Evolutionary conservation across 2,329 filamentous ascomycete genomes (phyloP), one percentile per base, ranked within the genome.

Genomic region (Fusarium burgessii): DNA sequence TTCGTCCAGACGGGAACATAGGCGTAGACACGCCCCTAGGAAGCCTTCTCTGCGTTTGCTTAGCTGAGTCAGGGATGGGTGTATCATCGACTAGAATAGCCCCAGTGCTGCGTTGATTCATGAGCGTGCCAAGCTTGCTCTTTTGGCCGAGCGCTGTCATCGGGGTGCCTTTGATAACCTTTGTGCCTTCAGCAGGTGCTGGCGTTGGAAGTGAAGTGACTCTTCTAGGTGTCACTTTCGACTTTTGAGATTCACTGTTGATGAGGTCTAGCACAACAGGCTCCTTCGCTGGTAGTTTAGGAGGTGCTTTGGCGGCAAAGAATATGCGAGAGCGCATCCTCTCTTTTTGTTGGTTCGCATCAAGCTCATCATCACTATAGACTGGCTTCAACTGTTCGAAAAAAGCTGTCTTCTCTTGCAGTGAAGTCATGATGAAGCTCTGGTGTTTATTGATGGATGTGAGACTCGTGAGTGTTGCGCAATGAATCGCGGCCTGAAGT

Each of bases 351-450:
- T 85, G 80, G 11, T 43, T 47, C 5, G 61, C 47, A 45, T 78
- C 72, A 20, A 80, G 73, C 32, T 76, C 76, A 25, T 80, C 79
- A 38, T 77, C 75, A 35, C 77, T 75, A 32, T 82, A 80, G 13
- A 81, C 70, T 55, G 77, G 73, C 17, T 80, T 77, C 1, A 87
- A 75, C n/a, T 77, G 76, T n/a, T 78, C 69, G 68, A 87, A 88
- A 66, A 84, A 86, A 1, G 79, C 82, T 25, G 76, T 49, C 72
- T 88, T 88, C 38, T 84, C 82, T 52, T 79, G 72, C 10, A 84
- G 54, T 5, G 70, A 69, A 15, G 68, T 36, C 78, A 80, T 80
- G 58, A 27, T 43, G 40, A 47, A 46, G 42, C 17, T 38, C 33
- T 29, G 38, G 15, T 55, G 38, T 49, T 59, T 56, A 47, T 43